Evolutionary conservation across 2,329 filamentous ascomycete species (phyloP).

Genomic region (Fusarium verticillioides): DNA sequence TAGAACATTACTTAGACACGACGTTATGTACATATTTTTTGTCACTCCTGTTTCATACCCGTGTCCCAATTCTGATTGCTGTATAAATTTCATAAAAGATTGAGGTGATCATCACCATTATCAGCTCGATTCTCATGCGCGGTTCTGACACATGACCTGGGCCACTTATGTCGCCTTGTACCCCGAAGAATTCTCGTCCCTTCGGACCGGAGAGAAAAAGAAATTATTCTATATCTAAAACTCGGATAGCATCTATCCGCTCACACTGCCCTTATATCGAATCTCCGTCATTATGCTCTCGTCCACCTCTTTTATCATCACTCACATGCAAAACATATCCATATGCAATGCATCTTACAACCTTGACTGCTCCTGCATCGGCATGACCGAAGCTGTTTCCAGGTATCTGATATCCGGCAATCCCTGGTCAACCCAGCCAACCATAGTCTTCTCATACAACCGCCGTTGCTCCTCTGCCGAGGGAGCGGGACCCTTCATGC

Average conservation of each 20-base stretch:
- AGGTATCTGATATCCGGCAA: slow-evolving; percentile 27
- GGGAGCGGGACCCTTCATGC: slow-evolving; percentile 12
- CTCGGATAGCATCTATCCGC: background rate
- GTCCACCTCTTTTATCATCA: background rate
- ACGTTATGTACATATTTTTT: slow-evolving; percentile 22
- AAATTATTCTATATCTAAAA: background rate
- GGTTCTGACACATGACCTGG: too few species aligned
- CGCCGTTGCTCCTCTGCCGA: slow-evolving; percentile 16
- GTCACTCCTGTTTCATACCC: too few species aligned
- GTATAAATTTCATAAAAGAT: background rate
- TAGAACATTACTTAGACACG: slow-evolving; percentile 20
- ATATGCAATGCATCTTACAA: background rate
- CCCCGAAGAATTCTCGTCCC: background rate
- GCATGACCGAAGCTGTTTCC: slow-evolving; percentile 12
- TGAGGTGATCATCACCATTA: background rate
- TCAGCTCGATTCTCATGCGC: background rate
- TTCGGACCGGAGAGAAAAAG: background rate
- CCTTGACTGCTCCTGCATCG: slow-evolving; percentile 1
- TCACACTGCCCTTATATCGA: background rate
- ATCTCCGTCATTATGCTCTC: too few species aligned
- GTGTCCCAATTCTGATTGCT: background rate
- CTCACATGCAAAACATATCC: background rate
- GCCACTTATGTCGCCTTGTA: accelerated
- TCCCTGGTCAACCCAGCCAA: slow-evolving; percentile 28
- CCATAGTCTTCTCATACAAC: slow-evolving; percentile 28